Base-by-base conservation (phyloP, 1,139 yeast species). In the Debaryomyces udenii region DNA sequence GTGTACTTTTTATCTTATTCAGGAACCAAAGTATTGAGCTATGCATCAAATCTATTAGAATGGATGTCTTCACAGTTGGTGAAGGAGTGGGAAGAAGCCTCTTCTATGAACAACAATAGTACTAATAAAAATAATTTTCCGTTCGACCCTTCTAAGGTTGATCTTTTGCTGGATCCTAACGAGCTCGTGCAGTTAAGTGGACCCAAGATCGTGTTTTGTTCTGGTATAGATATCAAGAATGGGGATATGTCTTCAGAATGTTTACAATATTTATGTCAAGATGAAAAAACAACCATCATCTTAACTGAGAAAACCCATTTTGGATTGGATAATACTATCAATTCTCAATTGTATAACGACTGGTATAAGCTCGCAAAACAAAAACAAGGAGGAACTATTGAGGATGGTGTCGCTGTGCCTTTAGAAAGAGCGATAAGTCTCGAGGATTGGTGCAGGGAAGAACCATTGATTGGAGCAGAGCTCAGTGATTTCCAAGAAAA, bases 11-110 rank as follows among this genome's bases (percentile, higher is more conserved):
- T 87, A 22, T 82, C 96, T 3, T 84, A 83, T 55, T 84, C 91
- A 1, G 96, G 95, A 14, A 80, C 89, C 1, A 82, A 93, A 56
- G 78, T 87, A 2, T 66, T 93, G 48, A 78, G 86, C 29, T 89
- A 86, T 59, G 96, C 97, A 0, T 81, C 90, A 14, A 85, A 89
- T 43, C 86, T 93, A 82, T 66, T 91, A 18, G 99, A 94, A 65
- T 94, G 98, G 98, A 86, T 93, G 93, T 82, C 95, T 0, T 78
- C 91, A 1, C 76, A 81, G 20, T 76, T 90, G 32, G 78, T 88
- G 26, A 84, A 86, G 51, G 86, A 83, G 40, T 89, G 96, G 93
- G 96, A 88, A 51, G 68, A 59, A 40, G 64, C 62, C 22, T 55
- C 64, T 2, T 51, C 59, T 9, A 48, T 54, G 10, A 46, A 57